Evolutionary conservation across 345 rosid species (phyloP), one percentile per base, ranked within the genome.

Genomic region (Pistacia vera): DNA sequence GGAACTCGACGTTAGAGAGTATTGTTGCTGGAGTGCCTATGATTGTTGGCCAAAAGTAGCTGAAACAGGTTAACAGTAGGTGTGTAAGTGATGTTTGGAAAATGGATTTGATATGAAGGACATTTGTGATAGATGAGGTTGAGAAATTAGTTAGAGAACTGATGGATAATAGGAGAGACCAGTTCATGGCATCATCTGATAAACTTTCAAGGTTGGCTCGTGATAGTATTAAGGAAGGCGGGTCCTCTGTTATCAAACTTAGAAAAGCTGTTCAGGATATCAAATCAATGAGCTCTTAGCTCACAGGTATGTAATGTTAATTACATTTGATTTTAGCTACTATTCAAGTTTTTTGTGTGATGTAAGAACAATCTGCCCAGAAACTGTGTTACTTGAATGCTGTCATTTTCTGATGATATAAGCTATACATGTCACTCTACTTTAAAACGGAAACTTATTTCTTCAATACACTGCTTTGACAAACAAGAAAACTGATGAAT

Each of bases 61-160:
- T 25, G 87, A 86, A 86, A 30, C 67, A 13, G 22, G 87, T 82
- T 10, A 84, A 84, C 33, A 61, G 86, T 10, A 70, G 84, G 41
- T 77, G 73, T 49, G 84, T 86, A 70, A 78, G 83, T 33, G 51
- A 78, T 17, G 51, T 80, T 65, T 84, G 86, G 87, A 59, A 64
- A 33, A 70, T 3, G 85, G 85, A 4, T 70, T 89, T 36, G 94
- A 92, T 66, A 83, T 90, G 88, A 90, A 94, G 81, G 93, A 89
- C 62, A 66, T 63, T 2, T 89, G 94, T 68, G 84, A 89, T 41
- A 81, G 88, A 57, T 51, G 18, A 44, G 16, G 83, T 92, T 33
- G 88, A 87, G 77, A 90, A 77, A 56, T 80, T 87, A 77, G 91
- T 84, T 63, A 76, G 61, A 8, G 89, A 88, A 71, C 66, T 90